A percentile compares a stretch with the other conserved stretches of the same genome.
phyloP scores from a whole-genome alignment of 2,329 filamentous ascomycete genomes.

The Aureobasidium leucospermi region DNA sequence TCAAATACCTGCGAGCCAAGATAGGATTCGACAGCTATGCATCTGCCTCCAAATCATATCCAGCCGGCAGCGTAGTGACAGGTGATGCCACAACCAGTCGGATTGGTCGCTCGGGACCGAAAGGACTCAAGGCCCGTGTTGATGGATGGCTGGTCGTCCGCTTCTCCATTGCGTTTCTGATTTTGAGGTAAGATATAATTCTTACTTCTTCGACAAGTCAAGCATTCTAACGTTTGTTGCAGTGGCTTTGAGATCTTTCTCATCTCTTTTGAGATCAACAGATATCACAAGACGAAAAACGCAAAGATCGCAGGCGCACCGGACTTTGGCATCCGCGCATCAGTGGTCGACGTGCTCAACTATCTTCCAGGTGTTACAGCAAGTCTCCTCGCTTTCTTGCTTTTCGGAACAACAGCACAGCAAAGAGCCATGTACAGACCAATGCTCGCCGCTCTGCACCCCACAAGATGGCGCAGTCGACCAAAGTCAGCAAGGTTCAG shows the following conservation, averaged over 20 bases:
- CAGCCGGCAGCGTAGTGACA: neutral
- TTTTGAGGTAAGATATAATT: conserved; percentile 1
- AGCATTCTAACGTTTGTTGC: neutral
- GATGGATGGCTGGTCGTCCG: conserved; percentile 18
- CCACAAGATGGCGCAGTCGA: neutral
- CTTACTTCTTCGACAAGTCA: neutral
- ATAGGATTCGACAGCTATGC: conserved; percentile 13
- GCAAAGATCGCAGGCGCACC: conserved; percentile 6
- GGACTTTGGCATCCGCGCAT: conserved; percentile 14
- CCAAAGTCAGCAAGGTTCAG: neutral
- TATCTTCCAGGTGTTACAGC: conserved; percentile 17
- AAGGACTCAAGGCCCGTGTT: conserved; percentile 9
- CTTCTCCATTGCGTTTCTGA: conserved; percentile 17
- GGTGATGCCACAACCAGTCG: neutral
- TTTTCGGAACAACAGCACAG: conserved; percentile 19
- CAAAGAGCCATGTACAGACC: conserved; percentile 15
- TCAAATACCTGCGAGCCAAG: conserved; percentile 17
- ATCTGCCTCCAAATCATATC: conserved; percentile 8
- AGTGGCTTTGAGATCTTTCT: conserved; percentile 18
- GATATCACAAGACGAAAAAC: conserved; percentile 13
- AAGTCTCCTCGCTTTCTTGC: conserved; percentile 15
- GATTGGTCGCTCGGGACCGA: neutral
- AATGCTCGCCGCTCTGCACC: neutral
- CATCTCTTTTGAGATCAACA: conserved; percentile 10
- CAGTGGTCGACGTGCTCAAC: conserved; percentile 15